A percentile compares a stretch with the other conserved stretches of the same genome.
Conservation (phyloP, 345 rosid genomes). For the Citrus inodora region DNA sequence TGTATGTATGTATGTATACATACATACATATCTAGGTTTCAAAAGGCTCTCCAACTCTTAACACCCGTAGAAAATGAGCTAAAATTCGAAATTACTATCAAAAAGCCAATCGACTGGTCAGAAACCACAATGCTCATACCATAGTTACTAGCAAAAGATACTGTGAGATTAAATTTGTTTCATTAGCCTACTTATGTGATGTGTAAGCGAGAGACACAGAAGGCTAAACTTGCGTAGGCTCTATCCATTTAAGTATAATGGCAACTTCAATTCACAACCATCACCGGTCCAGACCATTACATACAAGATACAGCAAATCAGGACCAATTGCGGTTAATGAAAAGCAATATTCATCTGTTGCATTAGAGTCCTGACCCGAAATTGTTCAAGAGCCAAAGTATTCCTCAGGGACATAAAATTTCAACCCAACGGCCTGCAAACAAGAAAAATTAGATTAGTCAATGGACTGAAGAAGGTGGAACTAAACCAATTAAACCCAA, state of each 20-base stretch:
- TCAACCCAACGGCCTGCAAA: constrained; percentile 70
- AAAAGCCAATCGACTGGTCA: not conserved
- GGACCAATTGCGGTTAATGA: not conserved
- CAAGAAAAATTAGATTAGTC: not conserved
- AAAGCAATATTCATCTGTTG: not conserved
- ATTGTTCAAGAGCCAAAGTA: constrained; percentile 38
- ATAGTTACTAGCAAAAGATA: not conserved
- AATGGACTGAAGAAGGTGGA: not conserved
- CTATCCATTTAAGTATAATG: not conserved
- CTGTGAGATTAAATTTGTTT: not conserved
- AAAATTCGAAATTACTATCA: not conserved
- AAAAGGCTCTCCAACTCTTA: too few relatives aligned
- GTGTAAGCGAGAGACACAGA: not conserved
- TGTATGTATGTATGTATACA: too few relatives aligned
- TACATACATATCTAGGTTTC: too few relatives aligned
- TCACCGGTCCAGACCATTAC: not conserved
- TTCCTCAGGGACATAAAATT: constrained; percentile 76
- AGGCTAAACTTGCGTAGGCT: not conserved
- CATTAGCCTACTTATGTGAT: not conserved
- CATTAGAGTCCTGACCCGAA: not conserved
- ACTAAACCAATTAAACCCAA: not conserved
- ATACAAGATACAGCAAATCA: not conserved
- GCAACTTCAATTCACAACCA: not conserved
- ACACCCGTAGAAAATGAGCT: not conserved
- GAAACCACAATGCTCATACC: not conserved